Base-by-base conservation (phyloP, 495 filamentous ascomycete species). In the Penicillium ucsense region DNA sequence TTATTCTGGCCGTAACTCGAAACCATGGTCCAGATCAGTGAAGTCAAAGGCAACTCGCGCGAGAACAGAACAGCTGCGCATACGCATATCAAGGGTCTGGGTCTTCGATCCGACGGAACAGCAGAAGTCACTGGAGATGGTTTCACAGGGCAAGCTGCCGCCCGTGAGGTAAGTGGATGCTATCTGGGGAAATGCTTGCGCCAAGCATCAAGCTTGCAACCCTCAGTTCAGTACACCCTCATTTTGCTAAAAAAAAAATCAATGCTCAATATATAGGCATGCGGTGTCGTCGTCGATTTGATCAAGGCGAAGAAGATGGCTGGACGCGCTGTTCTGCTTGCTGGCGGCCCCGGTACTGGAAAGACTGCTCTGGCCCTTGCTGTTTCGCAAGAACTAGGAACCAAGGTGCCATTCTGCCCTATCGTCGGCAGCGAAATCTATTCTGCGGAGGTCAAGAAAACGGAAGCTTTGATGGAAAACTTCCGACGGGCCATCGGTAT, bases 361-460 rank as follows among this genome's bases (percentile, higher is more conserved):
- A 98, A 98, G 75, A 98, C 92, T 10, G 92, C 92, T 10, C 80
- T 97, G 45, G 92, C 92, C 27, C 76, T 97, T 41, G 91, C 90
- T 38, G 88, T 98, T 53, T 88, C 85, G 56, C 90, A 95, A 63
- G 91, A 96, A 63, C 79, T 98, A 46, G 92, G 92, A 55, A 92
- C 89, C 8, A 95, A 95, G 68, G 94, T 98, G 44, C 92, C 92
- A 4, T 98, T 98, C 63, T 94, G 90, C 61, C 88, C 89, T 33
- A 95, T 98, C 56, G 90, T 94, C 31, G 92, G 89, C 49, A 95
- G 89, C 68, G 92, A 98, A 61, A 83, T 98, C 54, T 98, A 95
- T 71, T 91, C 86, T 39, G 84, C 91, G 35, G 92, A 98, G 67
- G 88, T 98, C 48, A 96, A 96, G 79, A 98, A 98, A 80, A 97